Conservation (phyloP, 2,329 filamentous ascomycete species). For the Pyrenophora tritici-repentis region DNA sequence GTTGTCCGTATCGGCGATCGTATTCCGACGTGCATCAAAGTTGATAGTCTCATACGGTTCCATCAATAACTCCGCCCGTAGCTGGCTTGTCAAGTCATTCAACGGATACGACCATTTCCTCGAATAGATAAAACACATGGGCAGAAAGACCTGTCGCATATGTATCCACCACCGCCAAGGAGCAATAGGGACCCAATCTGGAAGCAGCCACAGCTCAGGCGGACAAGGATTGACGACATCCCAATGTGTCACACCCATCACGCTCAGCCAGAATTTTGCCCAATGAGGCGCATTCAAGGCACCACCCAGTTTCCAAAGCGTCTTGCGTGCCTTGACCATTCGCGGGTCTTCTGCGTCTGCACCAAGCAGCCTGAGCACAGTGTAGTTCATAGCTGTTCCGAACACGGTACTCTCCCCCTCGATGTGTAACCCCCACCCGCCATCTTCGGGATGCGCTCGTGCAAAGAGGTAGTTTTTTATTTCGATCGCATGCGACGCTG, state of each 20-base stretch:
- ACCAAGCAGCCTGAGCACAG: conserved; percentile 76
- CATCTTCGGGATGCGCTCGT: conserved; percentile 81
- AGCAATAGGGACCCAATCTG: conserved; percentile 86
- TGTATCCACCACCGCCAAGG: conserved; percentile 99
- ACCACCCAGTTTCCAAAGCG: conserved; percentile 83
- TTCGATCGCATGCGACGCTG: conserved; percentile 77
- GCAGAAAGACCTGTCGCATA: conserved; percentile 92
- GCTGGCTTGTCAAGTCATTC: conserved; percentile 71
- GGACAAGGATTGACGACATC: conserved; percentile 93
- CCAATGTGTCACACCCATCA: conserved; percentile 84
- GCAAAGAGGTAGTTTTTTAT: conserved; percentile 92
- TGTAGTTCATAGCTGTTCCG: conserved; percentile 88
- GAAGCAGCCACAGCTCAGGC: conserved; percentile 89
- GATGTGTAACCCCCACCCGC: conserved; percentile 97
- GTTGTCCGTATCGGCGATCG: conserved; percentile 78
- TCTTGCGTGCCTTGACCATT: conserved; percentile 82
- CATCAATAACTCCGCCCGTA: conserved; percentile 82
- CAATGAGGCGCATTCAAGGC: conserved; percentile 86
- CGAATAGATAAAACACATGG: conserved; percentile 90
- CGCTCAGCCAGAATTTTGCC: conserved; percentile 94
- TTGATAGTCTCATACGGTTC: conserved; percentile 78
- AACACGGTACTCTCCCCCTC: conserved; percentile 93
- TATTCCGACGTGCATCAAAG: conserved; percentile 79
- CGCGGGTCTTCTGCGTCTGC: conserved; percentile 80
- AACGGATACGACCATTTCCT: conserved; percentile 78